These are phyloP conservation scores for Aegilops sharonensis DNA, from an alignment of 176 grass and related monocot species.

Conservation along the genomic window DNA sequence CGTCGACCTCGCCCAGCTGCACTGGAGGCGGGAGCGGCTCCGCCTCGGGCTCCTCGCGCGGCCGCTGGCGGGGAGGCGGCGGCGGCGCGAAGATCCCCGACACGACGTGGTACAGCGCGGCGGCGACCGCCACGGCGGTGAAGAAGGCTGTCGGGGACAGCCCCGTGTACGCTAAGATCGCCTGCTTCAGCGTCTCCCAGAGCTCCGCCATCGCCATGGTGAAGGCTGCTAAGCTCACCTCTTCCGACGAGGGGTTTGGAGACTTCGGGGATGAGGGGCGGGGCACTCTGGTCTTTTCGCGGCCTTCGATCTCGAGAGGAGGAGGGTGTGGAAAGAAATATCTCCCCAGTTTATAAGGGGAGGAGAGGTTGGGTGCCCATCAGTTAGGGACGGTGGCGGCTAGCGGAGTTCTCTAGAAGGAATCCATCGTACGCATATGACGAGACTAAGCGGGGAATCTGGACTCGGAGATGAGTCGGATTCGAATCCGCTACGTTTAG, in stretches of 20 bases:
- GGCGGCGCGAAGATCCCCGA: slow-evolving; percentile 55
- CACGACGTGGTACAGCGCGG: slow-evolving; percentile 75
- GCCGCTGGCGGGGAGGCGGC: slow-evolving; percentile 22
- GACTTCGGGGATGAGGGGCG: not conserved
- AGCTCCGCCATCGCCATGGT: slow-evolving; percentile 57
- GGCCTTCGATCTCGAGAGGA: not conserved
- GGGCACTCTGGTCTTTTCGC: slow-evolving; percentile 26
- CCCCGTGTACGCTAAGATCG: slow-evolving; percentile 74
- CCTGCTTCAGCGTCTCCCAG: slow-evolving; percentile 79
- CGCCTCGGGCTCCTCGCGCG: slow-evolving; percentile 41
- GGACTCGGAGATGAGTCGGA: not conserved
- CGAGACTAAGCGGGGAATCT: not conserved
- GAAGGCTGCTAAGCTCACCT: not conserved
- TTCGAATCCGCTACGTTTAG: not conserved
- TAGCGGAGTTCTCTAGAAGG: not conserved
- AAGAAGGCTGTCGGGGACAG: slow-evolving; percentile 84
- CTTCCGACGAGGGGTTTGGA: not conserved
- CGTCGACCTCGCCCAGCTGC: slow-evolving; percentile 75
- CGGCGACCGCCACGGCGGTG: slow-evolving; percentile 68
- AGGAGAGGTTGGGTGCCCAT: not conserved
- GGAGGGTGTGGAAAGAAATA: not conserved
- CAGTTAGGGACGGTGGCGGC: not conserved
- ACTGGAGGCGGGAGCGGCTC: slow-evolving; percentile 85
- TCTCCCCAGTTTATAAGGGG: slow-evolving; percentile 33
- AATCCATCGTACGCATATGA: not conserved